Conservation (phyloP, 192 early-diverging fungal genomes). For the Helicostylum pulchrum region DNA sequence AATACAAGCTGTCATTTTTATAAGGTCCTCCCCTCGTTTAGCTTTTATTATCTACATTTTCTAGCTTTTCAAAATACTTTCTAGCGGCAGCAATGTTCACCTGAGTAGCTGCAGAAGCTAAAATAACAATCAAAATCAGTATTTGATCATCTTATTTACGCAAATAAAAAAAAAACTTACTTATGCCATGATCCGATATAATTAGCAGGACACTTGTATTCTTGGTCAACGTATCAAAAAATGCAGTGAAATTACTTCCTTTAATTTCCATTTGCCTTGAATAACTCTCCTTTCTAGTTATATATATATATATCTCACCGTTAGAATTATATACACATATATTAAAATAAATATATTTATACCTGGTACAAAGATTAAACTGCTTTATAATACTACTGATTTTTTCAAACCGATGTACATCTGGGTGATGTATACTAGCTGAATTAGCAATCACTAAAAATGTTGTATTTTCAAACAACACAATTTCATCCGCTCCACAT, state of each 20-base stretch:
- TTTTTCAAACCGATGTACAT: conserved; percentile 87
- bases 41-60: conserved; percentile 26
- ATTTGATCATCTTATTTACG: not conserved
- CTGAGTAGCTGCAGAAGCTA: conserved; percentile 77
- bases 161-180: conserved; percentile 46
- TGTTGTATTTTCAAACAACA: conserved; percentile 91
- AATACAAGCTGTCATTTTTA: too few relatives aligned
- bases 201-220: conserved; percentile 86
- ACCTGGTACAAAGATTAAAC: conserved; percentile 80
- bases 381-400: conserved; percentile 90
- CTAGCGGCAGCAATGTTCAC: conserved; percentile 79
- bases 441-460: conserved; percentile 92
- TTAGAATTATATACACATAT: too few relatives aligned
- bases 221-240: conserved; percentile 76
- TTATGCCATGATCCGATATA: conserved; percentile 75
- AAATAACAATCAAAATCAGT: not conserved
- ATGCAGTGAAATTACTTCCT: conserved; percentile 68
- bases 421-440: conserved; percentile 55
- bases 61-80: conserved; percentile 80
- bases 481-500: conserved; percentile 92
- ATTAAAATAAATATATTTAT: not conserved
- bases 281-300: conserved; percentile 27
- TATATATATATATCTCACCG: conserved; percentile 68
- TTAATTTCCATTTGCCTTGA: conserved; percentile 86
- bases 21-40: too few relatives aligned